Conservation (phyloP, 2,329 filamentous ascomycete species). For the Dryadomyces quercus-mongolicae region DNA sequence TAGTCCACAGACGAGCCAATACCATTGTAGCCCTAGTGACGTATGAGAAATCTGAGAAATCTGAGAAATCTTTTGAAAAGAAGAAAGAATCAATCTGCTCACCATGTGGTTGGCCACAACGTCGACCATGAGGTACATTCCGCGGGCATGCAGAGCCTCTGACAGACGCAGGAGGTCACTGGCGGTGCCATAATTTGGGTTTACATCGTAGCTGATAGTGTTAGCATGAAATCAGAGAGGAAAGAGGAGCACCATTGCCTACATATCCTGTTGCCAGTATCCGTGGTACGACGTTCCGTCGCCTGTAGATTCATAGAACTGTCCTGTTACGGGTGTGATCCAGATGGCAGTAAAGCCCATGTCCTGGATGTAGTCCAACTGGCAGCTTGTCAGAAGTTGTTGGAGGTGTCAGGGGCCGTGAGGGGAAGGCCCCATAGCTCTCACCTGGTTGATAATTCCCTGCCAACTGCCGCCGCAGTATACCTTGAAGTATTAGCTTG, state of each 20-base stretch:
- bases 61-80: background rate
- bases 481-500: constrained; percentile 11
- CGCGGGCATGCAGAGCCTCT: constrained; percentile 22
- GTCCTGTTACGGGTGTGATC: constrained; percentile 44
- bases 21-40: constrained; percentile 23
- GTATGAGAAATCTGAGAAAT: background rate
- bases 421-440: no score
- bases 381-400: background rate
- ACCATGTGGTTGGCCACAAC: constrained; percentile 17
- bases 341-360: constrained; percentile 45
- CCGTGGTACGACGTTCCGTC: constrained; percentile 33
- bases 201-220: constrained; percentile 29
- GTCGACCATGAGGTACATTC: constrained; percentile 34
- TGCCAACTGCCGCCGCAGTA: constrained; percentile 52
- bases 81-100: background rate
- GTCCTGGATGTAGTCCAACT: constrained; percentile 48
- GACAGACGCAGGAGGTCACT: constrained; percentile 47
- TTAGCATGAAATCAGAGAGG: background rate
- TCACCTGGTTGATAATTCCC: constrained; percentile 34
- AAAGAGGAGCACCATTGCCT: background rate
- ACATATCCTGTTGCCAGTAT: constrained; percentile 36
- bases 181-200: constrained; percentile 44
- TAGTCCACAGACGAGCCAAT: constrained; percentile 18
- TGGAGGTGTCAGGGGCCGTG: background rate
- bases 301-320: constrained; percentile 21